A percentile compares a stretch with the other conserved stretches of the same genome.
These are phyloP conservation scores for Lumnitzera racemosa DNA, from an alignment of 345 rosid genomes.

Conservation along the genomic window DNA sequence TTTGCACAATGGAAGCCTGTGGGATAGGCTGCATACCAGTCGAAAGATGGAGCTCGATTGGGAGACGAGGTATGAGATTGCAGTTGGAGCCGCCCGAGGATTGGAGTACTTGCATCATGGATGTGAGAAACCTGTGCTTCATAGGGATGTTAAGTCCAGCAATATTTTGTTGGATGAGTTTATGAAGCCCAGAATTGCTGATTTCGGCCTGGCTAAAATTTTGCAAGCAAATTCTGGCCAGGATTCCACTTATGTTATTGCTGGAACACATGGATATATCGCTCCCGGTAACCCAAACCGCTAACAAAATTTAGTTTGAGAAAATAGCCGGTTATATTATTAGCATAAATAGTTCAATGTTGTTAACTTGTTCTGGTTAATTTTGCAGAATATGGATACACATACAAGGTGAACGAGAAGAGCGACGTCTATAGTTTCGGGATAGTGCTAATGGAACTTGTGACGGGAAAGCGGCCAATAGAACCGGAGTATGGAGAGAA, in stretches of 20 bases:
- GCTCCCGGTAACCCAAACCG: constrained; percentile 12
- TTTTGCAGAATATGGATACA: constrained; percentile 17
- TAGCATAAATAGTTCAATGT: background rate
- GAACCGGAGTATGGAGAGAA: constrained; percentile 14
- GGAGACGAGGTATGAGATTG: constrained; percentile 16
- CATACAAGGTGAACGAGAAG: constrained; percentile 18
- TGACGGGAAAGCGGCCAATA: constrained; percentile 15
- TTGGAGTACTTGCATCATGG: constrained; percentile 34
- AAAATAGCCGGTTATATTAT: background rate
- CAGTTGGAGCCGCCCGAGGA: constrained; percentile 16
- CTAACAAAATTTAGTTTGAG: background rate
- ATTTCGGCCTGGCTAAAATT: constrained; percentile 20
- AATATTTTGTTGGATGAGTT: constrained; percentile 30
- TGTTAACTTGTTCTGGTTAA: background rate
- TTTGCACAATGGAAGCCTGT: constrained; percentile 18
- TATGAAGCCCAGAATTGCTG: constrained; percentile 19
- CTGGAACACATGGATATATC: constrained; percentile 18
- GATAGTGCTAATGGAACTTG: constrained; percentile 19
- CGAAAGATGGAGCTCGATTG: constrained; percentile 16
- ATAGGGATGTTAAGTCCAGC: constrained; percentile 32
- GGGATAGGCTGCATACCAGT: constrained; percentile 16
- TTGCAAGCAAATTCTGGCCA: constrained; percentile 7
- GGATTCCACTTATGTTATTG: constrained; percentile 13
- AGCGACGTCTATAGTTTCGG: constrained; percentile 23
- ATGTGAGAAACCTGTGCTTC: constrained; percentile 24